Evolutionary conservation across 306 rosid species (phyloP).

Genomic region (Corylus americana): DNA sequence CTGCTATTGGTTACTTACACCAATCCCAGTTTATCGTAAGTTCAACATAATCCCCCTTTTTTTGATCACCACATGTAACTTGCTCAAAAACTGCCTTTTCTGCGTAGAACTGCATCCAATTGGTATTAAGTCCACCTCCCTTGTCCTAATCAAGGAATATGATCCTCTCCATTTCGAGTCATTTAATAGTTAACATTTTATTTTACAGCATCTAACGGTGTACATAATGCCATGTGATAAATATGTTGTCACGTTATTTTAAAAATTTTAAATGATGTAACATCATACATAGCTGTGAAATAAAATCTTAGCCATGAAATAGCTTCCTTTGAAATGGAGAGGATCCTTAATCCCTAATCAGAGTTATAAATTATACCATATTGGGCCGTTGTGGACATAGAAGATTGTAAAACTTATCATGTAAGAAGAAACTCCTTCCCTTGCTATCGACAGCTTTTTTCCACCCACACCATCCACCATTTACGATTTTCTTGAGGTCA

Average conservation of each 20-base stretch:
- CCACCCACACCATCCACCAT: constrained; percentile 98
- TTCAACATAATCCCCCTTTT: neutral
- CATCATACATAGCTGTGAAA: too few relatives aligned
- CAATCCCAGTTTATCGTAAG: neutral
- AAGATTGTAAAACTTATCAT: constrained; percentile 90
- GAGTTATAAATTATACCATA: constrained; percentile 59
- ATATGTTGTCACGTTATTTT: too few relatives aligned
- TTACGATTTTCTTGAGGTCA: constrained; percentile 72
- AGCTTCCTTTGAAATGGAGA: too few relatives aligned
- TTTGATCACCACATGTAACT: neutral
- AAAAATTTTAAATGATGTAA: too few relatives aligned
- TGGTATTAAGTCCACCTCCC: neutral
- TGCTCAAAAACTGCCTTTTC: constrained; percentile 1
- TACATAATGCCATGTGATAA: too few relatives aligned
- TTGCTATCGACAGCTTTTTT: constrained; percentile 90
- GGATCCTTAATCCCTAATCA: too few relatives aligned
- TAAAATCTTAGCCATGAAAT: too few relatives aligned
- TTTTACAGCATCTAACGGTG: too few relatives aligned
- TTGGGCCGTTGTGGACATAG: constrained; percentile 91
- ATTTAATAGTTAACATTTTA: too few relatives aligned
- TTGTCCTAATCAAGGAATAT: neutral
- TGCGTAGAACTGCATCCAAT: neutral
- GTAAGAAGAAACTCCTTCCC: constrained; percentile 82
- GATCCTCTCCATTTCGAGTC: too few relatives aligned
- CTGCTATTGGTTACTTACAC: neutral